Percentiles rank a stretch among this genome's conserved stretches.
These are phyloP conservation scores for Komagataella pseudopastoris DNA, from an alignment of 805 yeast genomes.

Conservation along the genomic window DNA sequence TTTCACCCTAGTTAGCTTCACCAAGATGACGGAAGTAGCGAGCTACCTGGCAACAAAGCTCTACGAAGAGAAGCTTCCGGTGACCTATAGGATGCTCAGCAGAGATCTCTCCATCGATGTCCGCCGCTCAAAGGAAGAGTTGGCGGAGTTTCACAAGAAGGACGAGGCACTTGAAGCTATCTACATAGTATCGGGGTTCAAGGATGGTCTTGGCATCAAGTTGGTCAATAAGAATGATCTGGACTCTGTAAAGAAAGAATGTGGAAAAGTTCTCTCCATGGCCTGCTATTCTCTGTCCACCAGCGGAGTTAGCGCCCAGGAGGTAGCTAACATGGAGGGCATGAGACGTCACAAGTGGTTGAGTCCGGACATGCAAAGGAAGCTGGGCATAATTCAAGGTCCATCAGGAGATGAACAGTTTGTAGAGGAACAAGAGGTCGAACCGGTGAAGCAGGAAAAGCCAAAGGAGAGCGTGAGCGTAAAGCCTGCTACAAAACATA, in stretches of 20 bases:
- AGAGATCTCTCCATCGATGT: slow-evolving; percentile 24
- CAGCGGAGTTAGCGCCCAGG: background rate
- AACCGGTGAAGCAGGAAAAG: background rate
- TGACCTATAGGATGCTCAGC: slow-evolving; percentile 28
- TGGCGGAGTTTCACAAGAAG: slow-evolving; percentile 25
- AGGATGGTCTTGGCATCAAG: slow-evolving; percentile 1
- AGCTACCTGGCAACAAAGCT: background rate
- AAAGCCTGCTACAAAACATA: background rate
- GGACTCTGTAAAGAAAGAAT: slow-evolving; percentile 12
- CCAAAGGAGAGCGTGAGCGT: background rate
- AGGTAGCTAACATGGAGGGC: background rate
- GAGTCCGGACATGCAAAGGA: slow-evolving; percentile 1
- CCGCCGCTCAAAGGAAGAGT: slow-evolving; percentile 22
- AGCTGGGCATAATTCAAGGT: slow-evolving; percentile 9
- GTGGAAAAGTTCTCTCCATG: slow-evolving; percentile 18
- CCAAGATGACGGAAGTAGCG: background rate
- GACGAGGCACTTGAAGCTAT: slow-evolving; percentile 23
- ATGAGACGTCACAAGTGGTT: background rate
- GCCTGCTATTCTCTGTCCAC: slow-evolving; percentile 14
- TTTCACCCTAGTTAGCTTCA: background rate
- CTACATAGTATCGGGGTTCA: slow-evolving; percentile 25
- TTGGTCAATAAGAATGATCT: slow-evolving; percentile 6
- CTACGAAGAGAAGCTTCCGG: background rate
- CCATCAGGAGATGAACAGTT: slow-evolving; percentile 1
- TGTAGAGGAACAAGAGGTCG: background rate